These are phyloP conservation scores for Batkoa obscura DNA, from an alignment of 371 early-diverging fungal genomes.

Conservation along the genomic window DNA sequence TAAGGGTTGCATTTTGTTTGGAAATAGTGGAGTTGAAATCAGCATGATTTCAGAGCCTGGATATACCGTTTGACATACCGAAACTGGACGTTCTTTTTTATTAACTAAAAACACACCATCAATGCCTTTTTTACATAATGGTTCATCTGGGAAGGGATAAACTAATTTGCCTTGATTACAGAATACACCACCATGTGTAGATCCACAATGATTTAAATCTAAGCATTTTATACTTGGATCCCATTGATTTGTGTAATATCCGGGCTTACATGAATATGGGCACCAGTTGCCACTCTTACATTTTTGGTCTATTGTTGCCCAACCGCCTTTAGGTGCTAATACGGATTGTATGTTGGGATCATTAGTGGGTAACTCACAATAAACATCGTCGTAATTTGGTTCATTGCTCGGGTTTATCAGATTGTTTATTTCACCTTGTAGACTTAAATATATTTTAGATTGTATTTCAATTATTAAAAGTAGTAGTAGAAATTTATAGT, in stretches of 20 bases:
- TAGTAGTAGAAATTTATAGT: too few species aligned
- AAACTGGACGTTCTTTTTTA: slow-evolving; percentile 14
- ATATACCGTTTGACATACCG: slow-evolving; percentile 22
- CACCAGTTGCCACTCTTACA: slow-evolving; percentile 16
- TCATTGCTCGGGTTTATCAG: too few species aligned
- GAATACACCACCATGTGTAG: slow-evolving; percentile 19
- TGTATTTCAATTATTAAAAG: too few species aligned
- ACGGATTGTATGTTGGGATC: too few species aligned
- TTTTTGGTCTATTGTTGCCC: slow-evolving; percentile 20
- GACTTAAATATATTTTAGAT: too few species aligned
- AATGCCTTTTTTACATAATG: slow-evolving; percentile 14
- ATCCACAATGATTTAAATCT: slow-evolving; percentile 8
- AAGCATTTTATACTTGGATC: slow-evolving; percentile 11
- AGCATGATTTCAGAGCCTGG: slow-evolving; percentile 24
- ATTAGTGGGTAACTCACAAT: too few species aligned
- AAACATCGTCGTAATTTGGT: too few species aligned
- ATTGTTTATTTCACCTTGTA: too few species aligned
- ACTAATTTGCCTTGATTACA: slow-evolving; percentile 14
- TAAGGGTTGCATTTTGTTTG: slow-evolving; percentile 11
- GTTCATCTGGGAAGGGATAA: slow-evolving; percentile 12
- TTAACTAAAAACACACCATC: slow-evolving; percentile 13
- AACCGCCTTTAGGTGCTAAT: too few species aligned
- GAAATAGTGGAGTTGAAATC: slow-evolving; percentile 17
- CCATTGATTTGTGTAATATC: slow-evolving; percentile 21
- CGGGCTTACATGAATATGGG: slow-evolving; percentile 19